These are phyloP conservation scores for Citrullus mucosospermus DNA, from an alignment of 306 rosid genomes.

Conservation along the genomic window DNA sequence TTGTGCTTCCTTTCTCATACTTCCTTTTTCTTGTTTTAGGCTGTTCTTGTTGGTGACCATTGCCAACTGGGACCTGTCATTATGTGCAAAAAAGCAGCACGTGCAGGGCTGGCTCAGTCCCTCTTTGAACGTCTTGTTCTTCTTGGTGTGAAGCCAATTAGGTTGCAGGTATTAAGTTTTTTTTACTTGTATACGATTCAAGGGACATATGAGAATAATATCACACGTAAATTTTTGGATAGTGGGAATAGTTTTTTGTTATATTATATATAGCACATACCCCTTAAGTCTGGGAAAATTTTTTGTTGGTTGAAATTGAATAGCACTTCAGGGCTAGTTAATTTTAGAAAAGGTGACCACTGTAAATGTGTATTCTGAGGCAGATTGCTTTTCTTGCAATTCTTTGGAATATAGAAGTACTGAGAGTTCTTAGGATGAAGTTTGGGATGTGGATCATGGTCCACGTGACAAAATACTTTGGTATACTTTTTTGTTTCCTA, in stretches of 20 bases:
- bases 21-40: slow-evolving; percentile 31
- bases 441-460: background rate
- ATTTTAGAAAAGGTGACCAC: background rate
- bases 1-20: background rate
- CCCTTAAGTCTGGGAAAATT: background rate
- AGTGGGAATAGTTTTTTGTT: background rate
- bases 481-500: background rate
- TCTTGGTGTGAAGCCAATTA: slow-evolving; percentile 93
- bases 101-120: slow-evolving; percentile 97
- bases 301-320: background rate
- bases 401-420: background rate
- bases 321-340: background rate
- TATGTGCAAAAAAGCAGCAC: slow-evolving; percentile 99
- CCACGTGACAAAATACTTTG: background rate
- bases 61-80: slow-evolving; percentile 99
- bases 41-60: slow-evolving; percentile 95
- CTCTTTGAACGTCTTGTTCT: slow-evolving; percentile 96
- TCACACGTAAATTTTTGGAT: background rate
- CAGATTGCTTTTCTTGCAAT: background rate
- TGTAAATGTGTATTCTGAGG: background rate
- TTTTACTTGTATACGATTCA: background rate
- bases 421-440: background rate
- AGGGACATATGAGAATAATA: background rate
- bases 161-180: slow-evolving; percentile 73
- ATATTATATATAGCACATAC: background rate